phyloP scores from a whole-genome alignment of 108 stramenopile species.

The Cyclotella atomus region DNA sequence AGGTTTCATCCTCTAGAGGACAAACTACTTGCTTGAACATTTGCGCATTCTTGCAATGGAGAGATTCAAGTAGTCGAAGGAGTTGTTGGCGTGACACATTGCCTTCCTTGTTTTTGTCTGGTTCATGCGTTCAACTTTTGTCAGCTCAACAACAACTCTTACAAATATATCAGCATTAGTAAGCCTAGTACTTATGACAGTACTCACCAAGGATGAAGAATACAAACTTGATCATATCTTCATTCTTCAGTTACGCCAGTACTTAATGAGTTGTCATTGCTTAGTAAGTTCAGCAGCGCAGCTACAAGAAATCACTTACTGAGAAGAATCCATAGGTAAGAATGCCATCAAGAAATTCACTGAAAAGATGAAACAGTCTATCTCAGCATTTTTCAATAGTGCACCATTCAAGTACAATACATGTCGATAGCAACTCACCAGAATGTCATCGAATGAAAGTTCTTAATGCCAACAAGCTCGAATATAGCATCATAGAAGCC shows the following conservation, averaged over 20 bases:
- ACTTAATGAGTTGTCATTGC: no score
- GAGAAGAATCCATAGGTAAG: slow-evolving; percentile 23
- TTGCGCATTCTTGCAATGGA: neutral
- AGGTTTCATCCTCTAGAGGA: neutral
- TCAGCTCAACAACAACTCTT: slow-evolving; percentile 27
- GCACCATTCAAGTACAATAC: no score
- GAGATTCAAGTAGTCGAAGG: neutral
- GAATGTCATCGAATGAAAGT: slow-evolving; percentile 36
- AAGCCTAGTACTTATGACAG: no score
- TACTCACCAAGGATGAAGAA: slow-evolving; percentile 32
- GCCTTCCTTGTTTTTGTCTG: neutral
- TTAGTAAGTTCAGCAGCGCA: no score
- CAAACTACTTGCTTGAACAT: neutral
- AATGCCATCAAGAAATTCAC: slow-evolving; percentile 28
- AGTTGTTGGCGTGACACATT: neutral
- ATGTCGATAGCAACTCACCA: slow-evolving; percentile 6
- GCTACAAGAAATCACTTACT: slow-evolving; percentile 15
- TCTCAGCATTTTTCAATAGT: neutral
- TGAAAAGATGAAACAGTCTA: neutral
- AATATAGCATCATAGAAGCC: slow-evolving; percentile 33
- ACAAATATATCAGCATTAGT: slow-evolving; percentile 22
- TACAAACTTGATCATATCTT: slow-evolving; percentile 36
- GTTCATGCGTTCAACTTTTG: no score
- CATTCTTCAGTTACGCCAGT: slow-evolving; percentile 10
- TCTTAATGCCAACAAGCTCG: slow-evolving; percentile 26